phyloP scores from a whole-genome alignment of 768 basidiomycete genomes.

The Candolleomyces aberdarensis region DNA sequence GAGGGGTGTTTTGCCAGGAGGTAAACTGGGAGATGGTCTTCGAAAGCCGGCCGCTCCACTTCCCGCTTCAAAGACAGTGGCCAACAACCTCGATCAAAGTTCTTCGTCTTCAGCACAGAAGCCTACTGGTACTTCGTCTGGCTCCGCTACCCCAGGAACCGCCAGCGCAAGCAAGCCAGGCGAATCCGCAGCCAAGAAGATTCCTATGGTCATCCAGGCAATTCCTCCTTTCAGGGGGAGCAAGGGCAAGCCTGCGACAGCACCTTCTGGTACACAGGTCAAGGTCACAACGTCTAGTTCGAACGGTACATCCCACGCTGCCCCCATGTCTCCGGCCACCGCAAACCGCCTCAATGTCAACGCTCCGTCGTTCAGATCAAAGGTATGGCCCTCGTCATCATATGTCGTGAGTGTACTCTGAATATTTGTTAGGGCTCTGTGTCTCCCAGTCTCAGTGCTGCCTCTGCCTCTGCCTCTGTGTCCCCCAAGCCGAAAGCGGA shows the following conservation, averaged over 20 bases:
- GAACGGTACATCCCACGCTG: conserved; percentile 19
- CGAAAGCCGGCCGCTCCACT: conserved; percentile 22
- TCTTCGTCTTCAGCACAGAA: conserved; percentile 5
- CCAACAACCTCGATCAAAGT: neutral
- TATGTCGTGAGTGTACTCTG: conserved; percentile 47
- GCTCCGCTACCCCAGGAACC: conserved; percentile 21
- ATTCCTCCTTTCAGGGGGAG: conserved; percentile 89
- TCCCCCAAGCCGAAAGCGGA: conserved; percentile 64
- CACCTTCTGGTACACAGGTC: conserved; percentile 11
- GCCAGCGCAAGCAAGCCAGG: conserved; percentile 23
- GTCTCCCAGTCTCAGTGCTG: conserved; percentile 38
- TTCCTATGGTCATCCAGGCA: conserved; percentile 78
- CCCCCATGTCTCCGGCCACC: conserved; percentile 48
- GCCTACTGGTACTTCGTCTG: conserved; percentile 9
- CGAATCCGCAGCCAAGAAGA: conserved; percentile 36
- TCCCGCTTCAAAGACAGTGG: conserved; percentile 2
- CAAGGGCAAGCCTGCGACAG: conserved; percentile 30
- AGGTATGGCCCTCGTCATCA: conserved; percentile 62
- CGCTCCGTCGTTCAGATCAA: conserved; percentile 89
- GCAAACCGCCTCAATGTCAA: conserved; percentile 76
- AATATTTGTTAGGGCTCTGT: conserved; percentile 36
- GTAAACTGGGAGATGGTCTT: conserved; percentile 29
- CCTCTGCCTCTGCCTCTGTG: conserved; percentile 41
- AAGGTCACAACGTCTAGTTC: conserved; percentile 16
- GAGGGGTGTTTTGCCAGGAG: conserved; percentile 36